Evolutionary conservation across 2,329 filamentous ascomycete genomes (phyloP).

Genomic region (Pyrenophora seminiperda): DNA sequence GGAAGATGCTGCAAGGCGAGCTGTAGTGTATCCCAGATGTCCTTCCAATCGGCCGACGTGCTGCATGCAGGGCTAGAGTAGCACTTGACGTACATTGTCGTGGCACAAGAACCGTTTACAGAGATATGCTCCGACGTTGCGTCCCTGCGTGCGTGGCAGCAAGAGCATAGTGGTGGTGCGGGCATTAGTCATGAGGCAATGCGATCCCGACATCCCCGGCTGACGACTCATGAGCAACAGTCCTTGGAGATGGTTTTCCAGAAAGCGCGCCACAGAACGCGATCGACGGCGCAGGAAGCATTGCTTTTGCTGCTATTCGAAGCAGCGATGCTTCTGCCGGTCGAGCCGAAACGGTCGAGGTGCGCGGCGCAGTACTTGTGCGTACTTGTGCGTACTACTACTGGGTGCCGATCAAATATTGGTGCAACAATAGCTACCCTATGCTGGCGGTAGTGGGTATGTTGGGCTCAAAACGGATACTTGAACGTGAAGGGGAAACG

Average conservation of each 20-base stretch:
- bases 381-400: constrained; percentile 1
- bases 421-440: constrained; percentile 9
- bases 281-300: neutral
- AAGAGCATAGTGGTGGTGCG: neutral
- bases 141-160: neutral
- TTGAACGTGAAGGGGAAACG: constrained; percentile 4
- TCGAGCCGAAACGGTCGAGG: neutral
- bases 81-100: neutral
- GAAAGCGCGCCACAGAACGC: constrained; percentile 2
- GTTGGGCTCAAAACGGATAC: constrained; percentile 1
- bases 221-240: neutral
- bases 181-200: no score
- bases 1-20: constrained; percentile 10
- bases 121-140: neutral
- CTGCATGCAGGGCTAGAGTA: neutral
- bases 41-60: constrained; percentile 5
- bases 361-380: constrained; percentile 1
- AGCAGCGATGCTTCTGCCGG: neutral
- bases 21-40: constrained; percentile 3
- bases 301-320: neutral
- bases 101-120: neutral
- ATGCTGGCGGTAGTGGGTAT: constrained; percentile 1
- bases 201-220: neutral
- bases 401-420: constrained; percentile 8
- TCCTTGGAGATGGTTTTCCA: neutral